Evolutionary conservation across 306 rosid species (phyloP).

Genomic region (Trichosanthes cucumerina): DNA sequence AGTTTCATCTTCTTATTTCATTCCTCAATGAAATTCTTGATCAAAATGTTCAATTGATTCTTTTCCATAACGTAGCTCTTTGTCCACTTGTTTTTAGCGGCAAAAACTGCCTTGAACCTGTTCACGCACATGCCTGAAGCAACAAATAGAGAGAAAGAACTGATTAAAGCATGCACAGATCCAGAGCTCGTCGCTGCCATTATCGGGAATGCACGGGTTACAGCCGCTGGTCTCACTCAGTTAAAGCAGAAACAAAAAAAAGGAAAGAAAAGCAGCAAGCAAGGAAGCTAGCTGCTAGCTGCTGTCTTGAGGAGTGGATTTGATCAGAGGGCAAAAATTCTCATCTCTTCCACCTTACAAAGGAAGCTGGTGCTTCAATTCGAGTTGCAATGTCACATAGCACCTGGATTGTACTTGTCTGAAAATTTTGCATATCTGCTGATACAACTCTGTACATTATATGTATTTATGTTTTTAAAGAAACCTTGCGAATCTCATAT

Average conservation of each 20-base stretch:
- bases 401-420: background rate
- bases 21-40: too few relatives aligned
- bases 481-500: background rate
- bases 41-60: background rate
- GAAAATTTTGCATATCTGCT: background rate
- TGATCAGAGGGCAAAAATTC: background rate
- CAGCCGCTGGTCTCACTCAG: slow-evolving; percentile 83
- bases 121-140: slow-evolving; percentile 92
- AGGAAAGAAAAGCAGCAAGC: slow-evolving; percentile 58
- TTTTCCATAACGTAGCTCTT: background rate
- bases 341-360: background rate
- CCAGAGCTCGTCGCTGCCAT: slow-evolving; percentile 81
- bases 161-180: slow-evolving; percentile 96
- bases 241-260: slow-evolving; percentile 93
- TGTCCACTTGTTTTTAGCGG: slow-evolving; percentile 31
- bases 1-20: too few relatives aligned
- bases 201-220: slow-evolving; percentile 73
- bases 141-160: slow-evolving; percentile 74
- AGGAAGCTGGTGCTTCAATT: background rate
- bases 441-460: background rate
- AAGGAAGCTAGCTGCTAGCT: slow-evolving; percentile 6
- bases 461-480: background rate
- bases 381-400: background rate
- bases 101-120: slow-evolving; percentile 84
- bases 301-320: background rate